Base-by-base conservation (phyloP, 129 eudicot genomes). In the Escallonia rubra region DNA sequence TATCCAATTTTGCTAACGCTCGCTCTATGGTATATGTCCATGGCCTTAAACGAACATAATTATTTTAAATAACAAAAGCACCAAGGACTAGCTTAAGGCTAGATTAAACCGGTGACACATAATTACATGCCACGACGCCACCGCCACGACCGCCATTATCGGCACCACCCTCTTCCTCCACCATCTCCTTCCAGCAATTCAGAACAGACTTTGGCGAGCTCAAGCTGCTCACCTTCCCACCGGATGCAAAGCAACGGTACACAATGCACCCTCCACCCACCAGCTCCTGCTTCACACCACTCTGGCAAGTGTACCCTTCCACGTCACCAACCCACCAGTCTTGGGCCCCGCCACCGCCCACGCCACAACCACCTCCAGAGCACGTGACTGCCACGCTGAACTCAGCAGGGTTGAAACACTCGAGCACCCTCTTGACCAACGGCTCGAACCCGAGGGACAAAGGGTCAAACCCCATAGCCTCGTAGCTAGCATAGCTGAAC, bases 401-500 rank as follows among this genome's bases (percentile, higher is more conserved):
- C 67, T 80, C 74, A 3, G 10, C 45, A 0, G 85, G 85, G 51
- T 66, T 74, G 39, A 80, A 80, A 62, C 85, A 80, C 67, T 61
- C 50, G 10, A 75, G 47, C 57, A 75, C 85, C 60, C 80, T 71
- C 46, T 66, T 39, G 39, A 75, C 67, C 68, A 80, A 43, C 2
- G 50, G 53, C 70, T 71, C 78, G 41, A 70, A 66, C 44, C 67
- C 47, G 44, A 42, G 7, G 0, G 75, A 60, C n/a, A 58, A 45
- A 0, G 79, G 70, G 77, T 80, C 78, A 7, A 74, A 64, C 43
- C 85, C 85, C 78, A 75, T 57, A 9, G 63, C 78, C 63, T 80
- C 78, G 13, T 75, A 80, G 67, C 85, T 80, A 1, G 85, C 85
- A 8, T 80, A 80, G 57, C 81, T 80, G 34, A 75, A 80, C 51